These are phyloP conservation scores for Peronospora belbahrii DNA, from an alignment of 352 stramenopile genomes.

Conservation along the genomic window DNA sequence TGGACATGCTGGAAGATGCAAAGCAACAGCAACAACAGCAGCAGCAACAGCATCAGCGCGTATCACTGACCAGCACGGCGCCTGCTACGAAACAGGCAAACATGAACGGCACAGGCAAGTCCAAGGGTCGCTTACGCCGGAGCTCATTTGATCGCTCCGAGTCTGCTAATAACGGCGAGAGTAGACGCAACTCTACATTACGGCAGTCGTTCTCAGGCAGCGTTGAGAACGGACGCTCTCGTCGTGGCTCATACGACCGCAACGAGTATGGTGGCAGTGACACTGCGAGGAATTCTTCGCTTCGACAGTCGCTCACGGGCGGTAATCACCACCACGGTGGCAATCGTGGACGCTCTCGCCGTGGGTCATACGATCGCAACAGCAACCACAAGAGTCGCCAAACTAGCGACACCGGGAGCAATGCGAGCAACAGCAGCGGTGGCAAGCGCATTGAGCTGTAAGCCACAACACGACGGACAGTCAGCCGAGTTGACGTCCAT, in stretches of 20 bases:
- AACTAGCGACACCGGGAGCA: conserved; percentile 44
- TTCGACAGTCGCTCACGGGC: conserved; percentile 32
- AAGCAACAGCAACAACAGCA: conserved; percentile 58
- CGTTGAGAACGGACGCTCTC: conserved; percentile 20
- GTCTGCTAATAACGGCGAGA: conserved; percentile 29
- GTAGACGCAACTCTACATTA: conserved; percentile 25
- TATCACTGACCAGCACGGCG: conserved; percentile 33
- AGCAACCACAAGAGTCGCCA: conserved; percentile 33
- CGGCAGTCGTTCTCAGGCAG: conserved; percentile 32
- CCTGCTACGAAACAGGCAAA: conserved; percentile 23
- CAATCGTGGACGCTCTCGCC: conserved; percentile 43
- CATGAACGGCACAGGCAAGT: conserved; percentile 23
- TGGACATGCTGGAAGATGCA: conserved; percentile 56
- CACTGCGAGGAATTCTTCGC: conserved; percentile 26
- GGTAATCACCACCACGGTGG: conserved; percentile 27
- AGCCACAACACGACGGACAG: conserved; percentile 18
- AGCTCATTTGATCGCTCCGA: conserved; percentile 48
- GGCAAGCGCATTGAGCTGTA: conserved; percentile 75
- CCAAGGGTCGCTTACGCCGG: conserved; percentile 35
- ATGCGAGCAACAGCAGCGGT: conserved; percentile 40
- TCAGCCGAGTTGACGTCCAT: conserved; percentile 20
- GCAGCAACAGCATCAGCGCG: conserved; percentile 48
- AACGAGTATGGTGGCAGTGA: conserved; percentile 26
- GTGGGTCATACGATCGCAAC: conserved; percentile 55
- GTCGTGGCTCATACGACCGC: conserved; percentile 49